Evolutionary conservation across 2,329 filamentous ascomycete species (phyloP).

Genomic region (Falciphora oryzae): DNA sequence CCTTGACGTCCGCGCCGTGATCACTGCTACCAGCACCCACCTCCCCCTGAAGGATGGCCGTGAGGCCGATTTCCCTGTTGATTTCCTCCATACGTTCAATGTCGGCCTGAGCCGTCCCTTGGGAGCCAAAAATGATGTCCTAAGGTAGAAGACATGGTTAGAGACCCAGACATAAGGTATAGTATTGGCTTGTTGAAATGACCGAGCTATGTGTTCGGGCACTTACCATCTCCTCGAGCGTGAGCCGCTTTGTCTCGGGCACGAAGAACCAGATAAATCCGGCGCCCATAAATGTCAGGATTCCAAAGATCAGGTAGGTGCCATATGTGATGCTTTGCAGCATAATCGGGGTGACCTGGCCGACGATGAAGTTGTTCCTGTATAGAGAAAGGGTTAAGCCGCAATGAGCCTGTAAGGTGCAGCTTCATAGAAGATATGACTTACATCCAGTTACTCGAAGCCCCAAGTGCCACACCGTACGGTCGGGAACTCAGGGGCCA

Average conservation of each 20-base stretch:
- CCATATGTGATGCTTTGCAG: constrained; percentile 59
- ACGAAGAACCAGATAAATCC: constrained; percentile 58
- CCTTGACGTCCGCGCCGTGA: neutral
- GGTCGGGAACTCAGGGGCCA: constrained; percentile 66
- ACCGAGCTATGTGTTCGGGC: neutral
- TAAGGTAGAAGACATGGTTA: constrained; percentile 17
- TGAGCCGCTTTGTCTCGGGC: constrained; percentile 58
- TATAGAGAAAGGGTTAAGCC: neutral
- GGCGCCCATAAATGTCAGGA: constrained; percentile 57
- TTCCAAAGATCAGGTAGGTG: constrained; percentile 66
- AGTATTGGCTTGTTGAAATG: neutral
- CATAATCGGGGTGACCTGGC: constrained; percentile 65
- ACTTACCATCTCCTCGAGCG: constrained; percentile 57
- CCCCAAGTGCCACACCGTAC: constrained; percentile 65
- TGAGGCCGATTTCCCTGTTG: constrained; percentile 62
- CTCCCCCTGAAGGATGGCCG: constrained; percentile 26
- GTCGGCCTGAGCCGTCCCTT: constrained; percentile 61
- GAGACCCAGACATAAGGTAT: neutral
- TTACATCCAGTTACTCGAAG: constrained; percentile 60
- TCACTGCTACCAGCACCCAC: neutral
- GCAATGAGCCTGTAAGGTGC: neutral
- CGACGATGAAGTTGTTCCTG: constrained; percentile 57
- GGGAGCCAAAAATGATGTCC: constrained; percentile 62
- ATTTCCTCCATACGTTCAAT: constrained; percentile 68
- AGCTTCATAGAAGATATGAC: constrained; percentile 7